A percentile compares a stretch with the other conserved stretches of the same genome.
Conservation (phyloP, 1,284 basidiomycete genomes). For the Trichosporon sp. region DNA sequence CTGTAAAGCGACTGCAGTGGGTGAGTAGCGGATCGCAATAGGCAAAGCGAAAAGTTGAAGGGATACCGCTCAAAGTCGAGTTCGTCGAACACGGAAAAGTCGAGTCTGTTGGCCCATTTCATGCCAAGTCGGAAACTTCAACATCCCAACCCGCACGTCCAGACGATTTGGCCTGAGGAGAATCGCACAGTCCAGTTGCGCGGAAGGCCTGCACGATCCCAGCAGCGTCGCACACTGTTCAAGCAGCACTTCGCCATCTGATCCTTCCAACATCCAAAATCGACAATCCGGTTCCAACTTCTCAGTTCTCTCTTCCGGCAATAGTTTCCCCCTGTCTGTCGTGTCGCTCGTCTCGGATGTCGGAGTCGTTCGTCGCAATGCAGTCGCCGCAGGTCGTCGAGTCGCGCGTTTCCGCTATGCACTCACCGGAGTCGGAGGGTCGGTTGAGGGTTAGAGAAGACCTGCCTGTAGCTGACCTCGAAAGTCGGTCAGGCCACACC, state of each 20-base stretch:
- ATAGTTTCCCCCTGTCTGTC: not conserved
- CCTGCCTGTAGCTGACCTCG: constrained; percentile 9
- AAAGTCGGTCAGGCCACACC: constrained; percentile 5
- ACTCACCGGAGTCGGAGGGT: constrained; percentile 20
- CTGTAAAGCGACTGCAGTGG: not conserved
- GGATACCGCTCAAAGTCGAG: not conserved
- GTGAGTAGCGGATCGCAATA: not conserved
- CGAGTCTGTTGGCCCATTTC: too few species aligned
- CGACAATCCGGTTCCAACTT: not conserved
- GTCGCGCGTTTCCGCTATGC: not conserved
- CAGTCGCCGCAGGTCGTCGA: constrained; percentile 3
- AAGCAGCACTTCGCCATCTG: not conserved
- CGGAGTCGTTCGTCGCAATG: not conserved
- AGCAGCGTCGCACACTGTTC: not conserved
- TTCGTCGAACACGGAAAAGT: too few species aligned
- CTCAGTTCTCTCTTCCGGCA: not conserved
- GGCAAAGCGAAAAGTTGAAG: not conserved
- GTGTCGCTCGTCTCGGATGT: not conserved
- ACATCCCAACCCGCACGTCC: not conserved
- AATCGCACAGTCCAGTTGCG: not conserved
- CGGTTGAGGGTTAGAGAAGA: constrained; percentile 13
- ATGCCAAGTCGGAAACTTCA: too few species aligned
- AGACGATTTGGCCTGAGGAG: not conserved
- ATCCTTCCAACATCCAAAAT: not conserved
- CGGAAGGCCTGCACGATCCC: not conserved